Percentiles rank a stretch among this genome's conserved stretches.
Evolutionary conservation across 2,329 filamentous ascomycete genomes (phyloP).

Genomic region (Mycosphaerella sp.): DNA sequence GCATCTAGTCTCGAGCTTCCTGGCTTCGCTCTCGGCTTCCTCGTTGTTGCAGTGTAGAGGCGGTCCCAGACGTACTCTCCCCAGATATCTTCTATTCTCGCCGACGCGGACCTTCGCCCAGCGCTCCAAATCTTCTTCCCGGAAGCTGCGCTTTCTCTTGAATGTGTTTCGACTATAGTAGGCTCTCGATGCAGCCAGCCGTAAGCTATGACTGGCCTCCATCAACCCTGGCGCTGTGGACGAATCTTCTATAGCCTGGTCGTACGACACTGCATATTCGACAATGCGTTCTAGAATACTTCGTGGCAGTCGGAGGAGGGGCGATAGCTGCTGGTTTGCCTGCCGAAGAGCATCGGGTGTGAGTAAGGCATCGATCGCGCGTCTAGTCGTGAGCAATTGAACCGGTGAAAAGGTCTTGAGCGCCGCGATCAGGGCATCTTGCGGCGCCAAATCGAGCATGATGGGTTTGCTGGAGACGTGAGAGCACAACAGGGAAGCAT

Average conservation of each 20-base stretch:
- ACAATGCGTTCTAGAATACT: constrained; percentile 12
- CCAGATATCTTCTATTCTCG: constrained; percentile 12
- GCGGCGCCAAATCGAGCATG: not conserved
- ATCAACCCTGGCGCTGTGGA: constrained; percentile 10
- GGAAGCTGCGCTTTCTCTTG: constrained; percentile 12
- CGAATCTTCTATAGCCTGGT: constrained; percentile 5
- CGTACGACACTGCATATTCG: constrained; percentile 6
- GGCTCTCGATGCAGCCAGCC: constrained; percentile 4
- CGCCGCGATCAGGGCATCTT: constrained; percentile 1
- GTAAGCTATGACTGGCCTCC: constrained; percentile 13
- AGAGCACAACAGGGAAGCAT: constrained; percentile 1
- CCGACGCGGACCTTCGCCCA: constrained; percentile 13
- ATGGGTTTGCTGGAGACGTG: not conserved
- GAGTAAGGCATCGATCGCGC: constrained; percentile 12
- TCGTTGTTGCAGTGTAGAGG: constrained; percentile 14
- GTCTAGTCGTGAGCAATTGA: constrained; percentile 11
- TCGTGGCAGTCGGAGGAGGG: constrained; percentile 12
- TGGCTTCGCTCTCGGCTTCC: constrained; percentile 11
- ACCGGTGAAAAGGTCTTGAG: constrained; percentile 9
- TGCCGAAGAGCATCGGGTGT: constrained; percentile 7
- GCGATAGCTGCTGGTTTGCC: constrained; percentile 15
- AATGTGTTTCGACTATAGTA: constrained; percentile 17
- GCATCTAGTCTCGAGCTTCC: constrained; percentile 10
- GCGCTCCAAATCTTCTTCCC: constrained; percentile 8
- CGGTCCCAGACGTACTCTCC: constrained; percentile 5